phyloP scores from a whole-genome alignment of 169 alveolate genomes.

The Eimeria falciformis region DNA sequence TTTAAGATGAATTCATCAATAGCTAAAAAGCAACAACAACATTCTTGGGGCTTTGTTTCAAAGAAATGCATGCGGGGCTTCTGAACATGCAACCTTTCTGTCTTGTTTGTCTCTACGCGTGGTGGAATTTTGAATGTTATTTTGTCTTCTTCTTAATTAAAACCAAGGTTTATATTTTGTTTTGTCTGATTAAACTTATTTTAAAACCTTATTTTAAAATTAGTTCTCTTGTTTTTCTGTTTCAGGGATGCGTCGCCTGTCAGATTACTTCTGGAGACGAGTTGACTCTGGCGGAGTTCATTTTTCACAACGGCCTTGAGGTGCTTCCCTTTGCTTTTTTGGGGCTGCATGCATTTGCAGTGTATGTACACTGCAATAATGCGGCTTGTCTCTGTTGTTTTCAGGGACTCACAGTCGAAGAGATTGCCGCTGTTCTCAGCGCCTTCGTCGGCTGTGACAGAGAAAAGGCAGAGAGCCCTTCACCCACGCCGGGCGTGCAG shows the following conservation, averaged over 20 bases:
- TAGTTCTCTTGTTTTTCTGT: background rate
- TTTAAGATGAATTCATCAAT: background rate
- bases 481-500: conserved; percentile 58
- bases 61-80: background rate
- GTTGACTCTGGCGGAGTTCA: conserved; percentile 54
- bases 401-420: conserved; percentile 8
- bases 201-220: too few species aligned
- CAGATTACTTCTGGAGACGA: conserved; percentile 69
- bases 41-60: background rate
- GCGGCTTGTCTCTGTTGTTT: too few species aligned
- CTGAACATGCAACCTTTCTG: background rate
- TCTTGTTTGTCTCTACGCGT: background rate
- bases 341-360: background rate
- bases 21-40: background rate
- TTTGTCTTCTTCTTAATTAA: background rate
- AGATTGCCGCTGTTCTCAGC: conserved; percentile 56
- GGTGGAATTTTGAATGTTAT: background rate
- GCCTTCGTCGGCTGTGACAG: conserved; percentile 64
- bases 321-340: background rate
- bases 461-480: conserved; percentile 13
- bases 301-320: conserved; percentile 36
- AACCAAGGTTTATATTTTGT: background rate
- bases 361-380: too few species aligned
- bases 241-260: conserved; percentile 71
- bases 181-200: background rate